Percentiles rank a stretch among this genome's conserved stretches.
Conservation (phyloP, 2,329 filamentous ascomycete species). For the Aspergillus novofumigatus region DNA sequence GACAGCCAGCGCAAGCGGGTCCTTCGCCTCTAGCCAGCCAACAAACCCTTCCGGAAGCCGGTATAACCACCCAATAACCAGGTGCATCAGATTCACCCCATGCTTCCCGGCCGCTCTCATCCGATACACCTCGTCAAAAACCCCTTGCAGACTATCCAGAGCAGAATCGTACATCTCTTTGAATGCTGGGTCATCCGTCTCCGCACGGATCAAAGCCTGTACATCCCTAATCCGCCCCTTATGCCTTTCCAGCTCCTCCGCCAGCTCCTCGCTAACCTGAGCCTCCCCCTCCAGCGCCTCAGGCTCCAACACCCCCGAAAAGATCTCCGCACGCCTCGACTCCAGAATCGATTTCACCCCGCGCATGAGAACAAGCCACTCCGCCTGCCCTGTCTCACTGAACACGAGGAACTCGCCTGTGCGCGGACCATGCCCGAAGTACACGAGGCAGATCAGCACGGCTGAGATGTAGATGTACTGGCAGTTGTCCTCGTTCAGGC, state of each 20-base stretch:
- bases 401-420: constrained; percentile 32
- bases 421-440: constrained; percentile 30
- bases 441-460: constrained; percentile 29
- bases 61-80: constrained; percentile 30
- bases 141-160: constrained; percentile 11
- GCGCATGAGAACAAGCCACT: constrained; percentile 31
- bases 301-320: constrained; percentile 21
- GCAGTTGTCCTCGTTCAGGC: constrained; percentile 24
- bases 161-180: constrained; percentile 7
- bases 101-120: constrained; percentile 5
- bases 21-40: constrained; percentile 21
- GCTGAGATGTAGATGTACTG: constrained; percentile 31
- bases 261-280: constrained; percentile 8
- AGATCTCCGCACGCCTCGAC: constrained; percentile 18
- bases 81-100: constrained; percentile 19
- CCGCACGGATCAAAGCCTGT: constrained; percentile 8
- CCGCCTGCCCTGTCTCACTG: constrained; percentile 22
- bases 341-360: constrained; percentile 25
- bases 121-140: constrained; percentile 17
- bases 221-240: constrained; percentile 10
- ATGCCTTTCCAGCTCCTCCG: constrained; percentile 15
- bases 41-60: constrained; percentile 22
- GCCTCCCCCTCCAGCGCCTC: not conserved
- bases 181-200: not conserved
- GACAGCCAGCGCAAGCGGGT: constrained; percentile 23